Conservation (phyloP, 495 filamentous ascomycete genomes). For the Talaromyces adpressus region DNA sequence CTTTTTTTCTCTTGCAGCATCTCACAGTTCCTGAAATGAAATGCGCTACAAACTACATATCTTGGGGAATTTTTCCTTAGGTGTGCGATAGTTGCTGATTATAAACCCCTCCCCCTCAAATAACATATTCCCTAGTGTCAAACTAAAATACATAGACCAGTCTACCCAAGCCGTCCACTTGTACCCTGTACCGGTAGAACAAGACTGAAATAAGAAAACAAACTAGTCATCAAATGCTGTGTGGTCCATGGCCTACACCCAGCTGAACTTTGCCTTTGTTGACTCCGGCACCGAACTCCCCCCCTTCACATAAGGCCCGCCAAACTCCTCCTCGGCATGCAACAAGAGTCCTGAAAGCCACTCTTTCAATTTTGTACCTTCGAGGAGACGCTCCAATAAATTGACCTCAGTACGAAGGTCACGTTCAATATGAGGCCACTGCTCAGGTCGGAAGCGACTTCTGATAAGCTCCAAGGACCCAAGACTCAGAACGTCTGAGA, state of each 20-base stretch:
- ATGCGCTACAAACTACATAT: too few relatives aligned
- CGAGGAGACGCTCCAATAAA: conserved; percentile 43
- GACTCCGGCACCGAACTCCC: not conserved
- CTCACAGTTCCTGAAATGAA: too few relatives aligned
- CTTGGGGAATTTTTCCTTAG: too few relatives aligned
- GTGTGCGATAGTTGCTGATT: too few relatives aligned
- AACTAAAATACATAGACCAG: not conserved
- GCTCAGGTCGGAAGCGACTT: conserved; percentile 45
- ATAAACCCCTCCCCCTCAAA: not conserved
- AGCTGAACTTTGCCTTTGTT: not conserved
- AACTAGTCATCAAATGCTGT: not conserved
- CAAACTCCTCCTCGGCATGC: conserved; percentile 15
- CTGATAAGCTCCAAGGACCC: conserved; percentile 47
- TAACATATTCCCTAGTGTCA: not conserved
- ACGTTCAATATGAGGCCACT: conserved; percentile 41
- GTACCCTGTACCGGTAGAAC: not conserved
- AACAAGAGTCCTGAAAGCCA: conserved; percentile 50
- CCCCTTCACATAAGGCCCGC: not conserved
- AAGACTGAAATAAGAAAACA: not conserved
- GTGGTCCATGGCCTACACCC: not conserved
- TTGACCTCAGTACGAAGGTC: conserved; percentile 49
- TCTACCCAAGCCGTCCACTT: not conserved
- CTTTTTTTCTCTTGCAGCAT: too few relatives aligned
- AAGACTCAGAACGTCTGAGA: conserved; percentile 38
- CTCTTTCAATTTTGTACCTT: conserved; percentile 51